phyloP scores from a whole-genome alignment of 2,329 filamentous ascomycete species.

The Diaporthe velutina region DNA sequence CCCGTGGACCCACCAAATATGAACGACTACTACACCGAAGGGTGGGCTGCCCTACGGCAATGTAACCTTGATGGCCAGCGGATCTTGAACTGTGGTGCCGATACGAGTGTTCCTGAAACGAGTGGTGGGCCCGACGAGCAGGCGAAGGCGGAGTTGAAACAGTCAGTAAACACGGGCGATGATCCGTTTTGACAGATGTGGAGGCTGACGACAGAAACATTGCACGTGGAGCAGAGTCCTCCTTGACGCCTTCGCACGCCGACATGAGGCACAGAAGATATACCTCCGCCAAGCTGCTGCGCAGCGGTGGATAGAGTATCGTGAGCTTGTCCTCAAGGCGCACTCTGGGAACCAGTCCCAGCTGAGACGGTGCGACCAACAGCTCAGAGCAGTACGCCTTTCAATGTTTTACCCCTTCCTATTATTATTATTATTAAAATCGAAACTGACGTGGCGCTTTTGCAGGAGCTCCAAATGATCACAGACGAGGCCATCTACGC shows the following conservation, averaged over 20 bases:
- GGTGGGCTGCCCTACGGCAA: slow-evolving; percentile 73
- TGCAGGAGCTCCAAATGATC: slow-evolving; percentile 68
- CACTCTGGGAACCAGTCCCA: slow-evolving; percentile 60
- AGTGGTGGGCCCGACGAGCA: slow-evolving; percentile 70
- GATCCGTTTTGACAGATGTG: neutral
- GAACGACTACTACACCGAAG: slow-evolving; percentile 74
- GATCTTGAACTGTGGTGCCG: slow-evolving; percentile 74
- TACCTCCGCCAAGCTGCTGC: slow-evolving; percentile 71
- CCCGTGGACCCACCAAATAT: slow-evolving; percentile 66
- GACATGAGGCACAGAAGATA: slow-evolving; percentile 76
- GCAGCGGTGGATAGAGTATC: slow-evolving; percentile 69
- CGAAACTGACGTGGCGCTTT: neutral
- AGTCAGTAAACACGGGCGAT: slow-evolving; percentile 57
- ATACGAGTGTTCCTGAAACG: slow-evolving; percentile 68
- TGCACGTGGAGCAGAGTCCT: slow-evolving; percentile 58
- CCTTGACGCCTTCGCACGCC: slow-evolving; percentile 71
- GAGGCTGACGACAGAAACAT: slow-evolving; percentile 20
- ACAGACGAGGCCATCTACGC: slow-evolving; percentile 71
- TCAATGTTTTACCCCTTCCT: too few species aligned
- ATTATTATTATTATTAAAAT: neutral
- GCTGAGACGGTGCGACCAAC: slow-evolving; percentile 67
- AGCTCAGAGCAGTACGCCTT: slow-evolving; percentile 65
- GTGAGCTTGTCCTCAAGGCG: slow-evolving; percentile 66
- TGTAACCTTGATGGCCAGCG: slow-evolving; percentile 73
- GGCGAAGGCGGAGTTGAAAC: slow-evolving; percentile 71